Percentiles rank a stretch among this genome's conserved stretches.
These are phyloP conservation scores for Beverwykella pulmonaria DNA, from an alignment of 495 filamentous ascomycete species.

Conservation along the genomic window DNA sequence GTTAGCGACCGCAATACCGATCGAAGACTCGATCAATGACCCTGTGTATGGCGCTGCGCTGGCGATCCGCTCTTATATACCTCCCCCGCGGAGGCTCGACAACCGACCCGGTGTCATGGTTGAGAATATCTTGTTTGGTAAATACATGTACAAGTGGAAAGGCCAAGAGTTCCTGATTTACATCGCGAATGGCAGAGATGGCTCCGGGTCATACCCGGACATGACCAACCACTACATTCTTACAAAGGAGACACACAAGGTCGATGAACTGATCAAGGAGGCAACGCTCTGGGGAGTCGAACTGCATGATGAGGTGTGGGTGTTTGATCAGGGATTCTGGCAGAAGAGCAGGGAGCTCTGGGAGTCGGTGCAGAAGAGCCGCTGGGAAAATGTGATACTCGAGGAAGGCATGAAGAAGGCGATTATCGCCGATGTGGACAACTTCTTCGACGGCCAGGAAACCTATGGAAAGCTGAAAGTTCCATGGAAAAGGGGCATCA, in stretches of 20 bases:
- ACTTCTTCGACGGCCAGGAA: constrained; percentile 60
- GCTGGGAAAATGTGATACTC: constrained; percentile 70
- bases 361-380: constrained; percentile 56
- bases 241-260: constrained; percentile 44
- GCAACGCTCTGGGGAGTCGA: constrained; percentile 54
- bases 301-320: constrained; percentile 64
- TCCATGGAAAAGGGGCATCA: constrained; percentile 64
- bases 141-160: constrained; percentile 57
- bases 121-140: constrained; percentile 53
- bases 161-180: constrained; percentile 57
- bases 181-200: constrained; percentile 55
- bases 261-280: constrained; percentile 57
- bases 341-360: constrained; percentile 61
- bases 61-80: constrained; percentile 51
- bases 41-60: constrained; percentile 42
- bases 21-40: constrained; percentile 44
- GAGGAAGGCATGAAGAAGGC: constrained; percentile 62
- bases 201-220: constrained; percentile 39
- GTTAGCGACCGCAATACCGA: constrained; percentile 48
- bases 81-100: constrained; percentile 56
- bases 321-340: constrained; percentile 65
- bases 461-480: constrained; percentile 62
- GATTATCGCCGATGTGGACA: constrained; percentile 60
- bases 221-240: constrained; percentile 56
- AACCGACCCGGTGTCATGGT: constrained; percentile 51